Percentiles rank a stretch among this genome's conserved stretches.
These are phyloP conservation scores for Eucalyptus regnans DNA, from an alignment of 345 rosid genomes.

Conservation along the genomic window DNA sequence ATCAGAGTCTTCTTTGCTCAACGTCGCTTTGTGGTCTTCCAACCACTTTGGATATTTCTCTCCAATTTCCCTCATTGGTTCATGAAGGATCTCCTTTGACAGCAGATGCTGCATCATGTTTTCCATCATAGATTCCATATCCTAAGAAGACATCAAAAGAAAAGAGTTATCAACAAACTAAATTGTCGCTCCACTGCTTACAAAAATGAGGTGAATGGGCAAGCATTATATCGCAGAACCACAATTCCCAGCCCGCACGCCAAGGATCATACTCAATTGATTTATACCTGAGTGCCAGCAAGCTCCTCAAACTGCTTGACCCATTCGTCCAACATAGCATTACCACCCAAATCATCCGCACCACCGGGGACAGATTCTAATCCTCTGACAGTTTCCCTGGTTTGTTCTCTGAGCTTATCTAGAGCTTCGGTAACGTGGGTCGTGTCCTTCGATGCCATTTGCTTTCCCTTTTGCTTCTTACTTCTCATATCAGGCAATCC, in stretches of 20 bases:
- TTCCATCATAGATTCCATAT: constrained; percentile 89
- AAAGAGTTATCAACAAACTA: background rate
- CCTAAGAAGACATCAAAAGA: constrained; percentile 22
- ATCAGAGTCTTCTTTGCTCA: constrained; percentile 55
- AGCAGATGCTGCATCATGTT: constrained; percentile 98
- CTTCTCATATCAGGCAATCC: constrained; percentile 82
- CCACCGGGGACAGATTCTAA: constrained; percentile 56
- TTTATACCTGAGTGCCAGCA: constrained; percentile 63
- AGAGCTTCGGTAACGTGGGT: constrained; percentile 79
- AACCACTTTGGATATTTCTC: constrained; percentile 90
- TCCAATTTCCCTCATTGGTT: constrained; percentile 95
- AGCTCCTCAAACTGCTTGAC: constrained; percentile 94
- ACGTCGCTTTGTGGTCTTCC: constrained; percentile 55
- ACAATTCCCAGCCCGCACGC: background rate
- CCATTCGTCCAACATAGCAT: constrained; percentile 90
- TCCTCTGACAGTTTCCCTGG: constrained; percentile 77
- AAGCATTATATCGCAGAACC: background rate
- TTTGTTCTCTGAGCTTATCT: constrained; percentile 74
- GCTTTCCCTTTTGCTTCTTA: constrained; percentile 71
- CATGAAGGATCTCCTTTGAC: constrained; percentile 92
- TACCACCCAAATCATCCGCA: constrained; percentile 34
- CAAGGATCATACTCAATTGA: background rate
- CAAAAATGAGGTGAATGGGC: background rate
- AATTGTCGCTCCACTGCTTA: background rate
- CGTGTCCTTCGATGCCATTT: constrained; percentile 41